Evolutionary conservation across 129 eudicot species (phyloP), one percentile per base, ranked within the genome.

Genomic region (Pseudognaphalium luteoalbum): DNA sequence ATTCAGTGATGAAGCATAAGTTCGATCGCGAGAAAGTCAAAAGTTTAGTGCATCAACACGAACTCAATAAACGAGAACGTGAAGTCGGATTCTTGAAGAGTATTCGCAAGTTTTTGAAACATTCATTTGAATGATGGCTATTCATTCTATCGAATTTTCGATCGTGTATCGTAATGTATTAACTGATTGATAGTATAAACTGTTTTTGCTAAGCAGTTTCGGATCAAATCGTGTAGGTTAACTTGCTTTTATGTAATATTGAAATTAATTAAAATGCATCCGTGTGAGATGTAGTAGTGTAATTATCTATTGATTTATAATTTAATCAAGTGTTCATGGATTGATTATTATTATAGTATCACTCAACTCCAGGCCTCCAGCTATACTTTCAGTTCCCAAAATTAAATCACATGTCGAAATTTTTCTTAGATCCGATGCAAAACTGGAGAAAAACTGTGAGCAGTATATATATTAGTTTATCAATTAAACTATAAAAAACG

Each of bases 61-160:
- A 56, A 57, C 62, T 19, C 7, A 7, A n/a, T 57, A 58, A 56
- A 7, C 47, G 6, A 20, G 70, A 66, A 57, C 63, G 11, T 54
- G 63, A 80, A 41, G 54, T 34, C 1, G 71, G 83, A 56, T 80
- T 73, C 70, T 73, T 80, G 79, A 80, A 21, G 44, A 69, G 70
- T 22, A 66, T 80, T n/a, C 79, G 83, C 35, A 80, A 80, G 33
- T 73, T 80, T 42, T 62, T 73, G 67, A 74, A 73, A 66, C 79
- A 80, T 47, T 56, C 82, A 33, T 71, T 79, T 54, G 82, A 79
- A n/a, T 78, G 66, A 78, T 71, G 19, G 39, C 6, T 19, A 25
- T 21, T 60, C 42, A 66, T 52, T 80, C 70, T 50, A 52, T 73
- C 60, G 14, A 72, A 51, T 66, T 66, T 57, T 68, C 22, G 61